Conservation (phyloP, 1,284 basidiomycete species). For the Puccinia polysora region DNA sequence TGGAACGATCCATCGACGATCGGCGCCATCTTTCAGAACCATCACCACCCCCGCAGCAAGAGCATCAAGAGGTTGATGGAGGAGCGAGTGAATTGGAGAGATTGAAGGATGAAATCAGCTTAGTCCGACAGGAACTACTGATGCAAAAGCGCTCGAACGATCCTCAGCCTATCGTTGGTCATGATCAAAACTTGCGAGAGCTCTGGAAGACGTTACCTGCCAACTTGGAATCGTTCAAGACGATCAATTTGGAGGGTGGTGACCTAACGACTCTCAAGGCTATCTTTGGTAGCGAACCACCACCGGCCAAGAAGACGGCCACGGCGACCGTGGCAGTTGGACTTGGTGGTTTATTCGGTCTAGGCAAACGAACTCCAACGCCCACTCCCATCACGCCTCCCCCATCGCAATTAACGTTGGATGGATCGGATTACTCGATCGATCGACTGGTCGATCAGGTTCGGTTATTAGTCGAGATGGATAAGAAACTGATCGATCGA, state of each 20-base stretch:
- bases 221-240: neutral
- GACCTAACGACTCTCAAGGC: constrained; percentile 13
- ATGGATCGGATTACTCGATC: neutral
- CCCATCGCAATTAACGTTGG: neutral
- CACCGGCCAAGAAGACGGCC: neutral
- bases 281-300: neutral
- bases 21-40: neutral
- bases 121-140: neutral
- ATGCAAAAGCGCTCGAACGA: neutral
- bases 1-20: neutral
- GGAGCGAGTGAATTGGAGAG: neutral
- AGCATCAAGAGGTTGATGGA: neutral
- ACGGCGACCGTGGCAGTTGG: neutral
- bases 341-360: constrained; percentile 23
- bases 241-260: neutral
- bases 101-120: neutral
- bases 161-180: no score
- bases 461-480: constrained; percentile 4
- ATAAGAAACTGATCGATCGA: constrained; percentile 14
- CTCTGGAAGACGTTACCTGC: constrained; percentile 3
- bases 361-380: neutral
- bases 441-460: neutral
- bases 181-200: constrained; percentile 7
- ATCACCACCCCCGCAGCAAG: neutral
- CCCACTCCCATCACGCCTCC: neutral